Evolutionary conservation across 805 yeast genomes (phyloP).

Genomic region (Nakazawaea populi): DNA sequence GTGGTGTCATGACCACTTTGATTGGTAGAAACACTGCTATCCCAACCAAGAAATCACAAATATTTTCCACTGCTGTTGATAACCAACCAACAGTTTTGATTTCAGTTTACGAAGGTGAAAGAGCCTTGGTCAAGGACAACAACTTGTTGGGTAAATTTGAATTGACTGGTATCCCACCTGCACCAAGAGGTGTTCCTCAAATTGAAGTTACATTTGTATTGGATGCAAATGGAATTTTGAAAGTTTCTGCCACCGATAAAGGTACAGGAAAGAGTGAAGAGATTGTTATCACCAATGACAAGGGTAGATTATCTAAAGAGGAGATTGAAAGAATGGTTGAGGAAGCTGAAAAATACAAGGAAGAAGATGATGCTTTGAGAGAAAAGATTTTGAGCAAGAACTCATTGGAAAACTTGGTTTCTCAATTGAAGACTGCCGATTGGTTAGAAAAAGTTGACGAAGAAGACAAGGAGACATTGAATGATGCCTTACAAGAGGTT

Average conservation of each 20-base stretch:
- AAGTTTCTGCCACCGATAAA: constrained; percentile 84
- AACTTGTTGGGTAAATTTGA: constrained; percentile 84
- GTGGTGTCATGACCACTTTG: constrained; percentile 95
- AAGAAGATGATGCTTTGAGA: constrained; percentile 64
- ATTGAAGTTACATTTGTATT: constrained; percentile 85
- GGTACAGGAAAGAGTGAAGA: constrained; percentile 92
- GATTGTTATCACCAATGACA: constrained; percentile 88
- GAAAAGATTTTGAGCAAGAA: constrained; percentile 7
- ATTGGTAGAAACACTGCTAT: constrained; percentile 93
- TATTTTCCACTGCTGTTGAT: constrained; percentile 93
- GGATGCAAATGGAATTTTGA: constrained; percentile 83
- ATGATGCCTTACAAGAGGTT: constrained; percentile 79
- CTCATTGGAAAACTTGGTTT: constrained; percentile 28
- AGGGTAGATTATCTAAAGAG: constrained; percentile 89
- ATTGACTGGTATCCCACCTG: constrained; percentile 82
- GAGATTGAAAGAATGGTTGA: constrained; percentile 97
- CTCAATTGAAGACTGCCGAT: constrained; percentile 13
- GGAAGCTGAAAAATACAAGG: constrained; percentile 93
- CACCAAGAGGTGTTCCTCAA: constrained; percentile 90
- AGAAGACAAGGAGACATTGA: constrained; percentile 84
- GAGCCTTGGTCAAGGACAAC: constrained; percentile 91
- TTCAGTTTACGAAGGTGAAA: constrained; percentile 95
- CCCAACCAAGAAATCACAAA: constrained; percentile 93
- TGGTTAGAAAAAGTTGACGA: constrained; percentile 58
- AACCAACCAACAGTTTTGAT: constrained; percentile 94